Percentiles rank a stretch among this genome's conserved stretches.
phyloP scores from a whole-genome alignment of 2,329 filamentous ascomycete genomes.

The Pestalotiopsis fici region DNA sequence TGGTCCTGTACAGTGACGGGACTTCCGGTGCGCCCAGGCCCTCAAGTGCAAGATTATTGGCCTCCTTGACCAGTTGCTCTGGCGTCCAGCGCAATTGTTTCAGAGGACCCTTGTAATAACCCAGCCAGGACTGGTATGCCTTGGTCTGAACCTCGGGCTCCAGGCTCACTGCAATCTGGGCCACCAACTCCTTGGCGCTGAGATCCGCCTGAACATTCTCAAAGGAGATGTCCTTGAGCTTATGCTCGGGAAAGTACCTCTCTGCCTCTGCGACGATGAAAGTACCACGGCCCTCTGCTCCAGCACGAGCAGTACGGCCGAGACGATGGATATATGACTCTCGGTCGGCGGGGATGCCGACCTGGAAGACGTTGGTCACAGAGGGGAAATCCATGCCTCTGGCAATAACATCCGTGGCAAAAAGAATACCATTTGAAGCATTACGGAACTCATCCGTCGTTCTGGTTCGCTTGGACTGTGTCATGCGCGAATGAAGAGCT shows the following conservation, averaged over 20 bases:
- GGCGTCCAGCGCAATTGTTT: slow-evolving; percentile 39
- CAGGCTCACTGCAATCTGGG: slow-evolving; percentile 39
- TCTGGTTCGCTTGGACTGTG: slow-evolving; percentile 49
- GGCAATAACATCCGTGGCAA: slow-evolving; percentile 71
- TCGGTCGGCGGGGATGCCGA: slow-evolving; percentile 58
- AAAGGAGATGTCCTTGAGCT: slow-evolving; percentile 56
- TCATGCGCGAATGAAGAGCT: slow-evolving; percentile 52
- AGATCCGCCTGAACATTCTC: slow-evolving; percentile 46
- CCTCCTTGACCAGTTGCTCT: slow-evolving; percentile 45
- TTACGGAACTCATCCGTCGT: slow-evolving; percentile 66
- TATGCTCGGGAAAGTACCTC: slow-evolving; percentile 47
- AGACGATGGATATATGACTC: slow-evolving; percentile 70
- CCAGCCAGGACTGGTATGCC: slow-evolving; percentile 59
- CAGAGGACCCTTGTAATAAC: slow-evolving; percentile 51
- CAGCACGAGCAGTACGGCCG: slow-evolving; percentile 67
- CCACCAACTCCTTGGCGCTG: slow-evolving; percentile 37
- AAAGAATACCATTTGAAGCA: slow-evolving; percentile 52
- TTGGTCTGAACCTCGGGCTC: slow-evolving; percentile 45
- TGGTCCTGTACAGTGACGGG: slow-evolving; percentile 47
- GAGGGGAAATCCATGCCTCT: slow-evolving; percentile 73
- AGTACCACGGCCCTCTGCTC: slow-evolving; percentile 63
- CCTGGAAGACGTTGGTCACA: slow-evolving; percentile 68
- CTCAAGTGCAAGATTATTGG: slow-evolving; percentile 49
- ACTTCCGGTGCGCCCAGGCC: slow-evolving; percentile 48
- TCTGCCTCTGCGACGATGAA: slow-evolving; percentile 58